Base-by-base conservation (phyloP, 2,329 filamentous ascomycete genomes). In the Aureobasidium sp. region DNA sequence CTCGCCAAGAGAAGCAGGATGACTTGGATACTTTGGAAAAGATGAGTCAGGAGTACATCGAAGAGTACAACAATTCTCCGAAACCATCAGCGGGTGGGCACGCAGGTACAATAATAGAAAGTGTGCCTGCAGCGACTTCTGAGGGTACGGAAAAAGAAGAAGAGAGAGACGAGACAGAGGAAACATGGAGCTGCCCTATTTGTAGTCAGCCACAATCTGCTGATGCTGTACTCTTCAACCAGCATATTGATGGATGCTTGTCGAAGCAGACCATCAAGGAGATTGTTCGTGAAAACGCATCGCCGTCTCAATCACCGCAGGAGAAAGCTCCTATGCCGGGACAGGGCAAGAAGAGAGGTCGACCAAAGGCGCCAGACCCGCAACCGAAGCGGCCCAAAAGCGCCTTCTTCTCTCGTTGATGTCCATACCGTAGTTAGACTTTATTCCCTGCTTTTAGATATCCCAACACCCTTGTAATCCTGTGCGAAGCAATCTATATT, bases 211-310 rank as follows among this genome's bases (percentile, higher is more conserved):
- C 90, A 0, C 92, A 97, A 69, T 69, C 78, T 0, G 83, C 91
- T 0, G 82, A 93, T 54, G 91, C 97, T 71, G 81, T 81, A 49
- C 77, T 76, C 0, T 96, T 97, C 75, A 99, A 99, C 67, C 84
- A 88, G 62, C 94, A 99, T 70, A 91, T 99, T 57, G 94, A 99
- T 72, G 83, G 89, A 9, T 99, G 94, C 72, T 81, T 99, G 1
- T 97, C 92, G 0, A 82, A 87, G 61, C 85, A 89, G 69, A 90
- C 91, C 0, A 97, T 99, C 68, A 87, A 87, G 49, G 90, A 97
- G 68, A 88, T 85, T 0, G 86, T 94, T 1, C 47, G 57, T 36
- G 86, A 90, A 62, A 80, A 80, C 32, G 62, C 67, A 15, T 64
- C 62, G 25, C 67, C 63, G n/a, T 54, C 61, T 60, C 62, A 27